phyloP scores from a whole-genome alignment of 1,284 basidiomycete species.

The Inonotus hispidus region DNA sequence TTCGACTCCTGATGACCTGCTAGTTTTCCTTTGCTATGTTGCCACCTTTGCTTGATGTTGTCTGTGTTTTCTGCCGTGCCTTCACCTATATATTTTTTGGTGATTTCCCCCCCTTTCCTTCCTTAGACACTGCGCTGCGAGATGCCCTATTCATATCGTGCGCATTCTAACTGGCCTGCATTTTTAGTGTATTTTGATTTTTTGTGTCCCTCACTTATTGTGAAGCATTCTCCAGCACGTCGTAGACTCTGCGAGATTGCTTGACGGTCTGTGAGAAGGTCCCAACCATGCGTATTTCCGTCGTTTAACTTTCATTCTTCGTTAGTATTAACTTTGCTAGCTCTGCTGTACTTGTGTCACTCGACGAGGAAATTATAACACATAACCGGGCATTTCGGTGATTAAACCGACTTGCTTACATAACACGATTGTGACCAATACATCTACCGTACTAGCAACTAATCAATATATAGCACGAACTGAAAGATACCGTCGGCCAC shows the following conservation, averaged over 20 bases:
- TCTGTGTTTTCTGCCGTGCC: background rate
- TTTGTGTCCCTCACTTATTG: background rate
- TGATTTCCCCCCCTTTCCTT: background rate
- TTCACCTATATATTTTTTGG: background rate
- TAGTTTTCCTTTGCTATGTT: too few species aligned
- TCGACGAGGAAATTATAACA: too few species aligned
- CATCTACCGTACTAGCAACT: too few species aligned
- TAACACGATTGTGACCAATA: too few species aligned
- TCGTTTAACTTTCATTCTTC: background rate
- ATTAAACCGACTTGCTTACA: too few species aligned
- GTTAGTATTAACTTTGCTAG: too few species aligned
- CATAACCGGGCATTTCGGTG: too few species aligned
- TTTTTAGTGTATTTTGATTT: background rate
- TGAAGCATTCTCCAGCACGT: too few species aligned
- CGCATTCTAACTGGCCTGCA: background rate
- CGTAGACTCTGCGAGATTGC: background rate
- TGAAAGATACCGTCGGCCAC: too few species aligned
- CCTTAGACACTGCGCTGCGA: background rate
- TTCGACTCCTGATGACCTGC: too few species aligned
- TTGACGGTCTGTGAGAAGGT: background rate
- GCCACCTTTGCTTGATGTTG: background rate
- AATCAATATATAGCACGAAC: too few species aligned
- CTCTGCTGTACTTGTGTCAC: too few species aligned
- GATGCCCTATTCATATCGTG: background rate
- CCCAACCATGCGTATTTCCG: conserved; percentile 3